Percentiles rank a stretch among this genome's conserved stretches.
Conservation (phyloP, 2,329 filamentous ascomycete species). For the Dactylellina leptospora region DNA sequence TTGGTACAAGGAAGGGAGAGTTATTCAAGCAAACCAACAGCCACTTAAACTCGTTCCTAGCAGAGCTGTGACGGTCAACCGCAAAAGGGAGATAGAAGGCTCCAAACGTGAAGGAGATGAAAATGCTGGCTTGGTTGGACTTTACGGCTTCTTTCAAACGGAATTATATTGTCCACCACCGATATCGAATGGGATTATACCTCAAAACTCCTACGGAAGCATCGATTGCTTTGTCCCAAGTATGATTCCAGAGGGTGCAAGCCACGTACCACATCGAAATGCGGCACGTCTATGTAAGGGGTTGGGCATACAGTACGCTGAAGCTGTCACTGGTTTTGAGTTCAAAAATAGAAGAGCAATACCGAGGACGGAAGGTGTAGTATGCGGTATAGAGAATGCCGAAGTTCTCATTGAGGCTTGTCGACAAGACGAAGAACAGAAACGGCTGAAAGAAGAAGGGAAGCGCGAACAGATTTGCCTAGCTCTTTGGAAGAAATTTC, state of each 20-base stretch:
- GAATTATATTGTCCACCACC: slow-evolving; percentile 78
- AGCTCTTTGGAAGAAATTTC: slow-evolving; percentile 69
- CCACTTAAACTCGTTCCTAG: slow-evolving; percentile 70
- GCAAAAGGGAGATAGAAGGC: slow-evolving; percentile 88
- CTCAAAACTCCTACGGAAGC: slow-evolving; percentile 90
- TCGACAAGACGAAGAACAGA: slow-evolving; percentile 35
- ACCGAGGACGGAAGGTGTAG: slow-evolving; percentile 78
- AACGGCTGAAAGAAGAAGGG: slow-evolving; percentile 22
- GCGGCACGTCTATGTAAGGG: slow-evolving; percentile 76
- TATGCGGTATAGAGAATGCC: slow-evolving; percentile 74
- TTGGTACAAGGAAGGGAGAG: slow-evolving; percentile 91
- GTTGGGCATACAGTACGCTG: slow-evolving; percentile 83
- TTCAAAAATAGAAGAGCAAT: slow-evolving; percentile 91
- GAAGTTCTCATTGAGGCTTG: slow-evolving; percentile 62
- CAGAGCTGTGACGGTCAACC: slow-evolving; percentile 85
- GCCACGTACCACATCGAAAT: slow-evolving; percentile 59
- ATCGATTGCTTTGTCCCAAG: slow-evolving; percentile 60
- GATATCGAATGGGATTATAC: slow-evolving; percentile 72
- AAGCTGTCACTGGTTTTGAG: slow-evolving; percentile 87
- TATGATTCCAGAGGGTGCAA: slow-evolving; percentile 18
- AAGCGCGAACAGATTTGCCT: slow-evolving; percentile 58
- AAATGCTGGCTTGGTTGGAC: slow-evolving; percentile 56
- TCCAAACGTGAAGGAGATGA: slow-evolving; percentile 77
- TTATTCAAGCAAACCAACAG: slow-evolving; percentile 77
- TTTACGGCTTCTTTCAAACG: slow-evolving; percentile 65